A percentile compares a stretch with the other conserved stretches of the same genome.
phyloP scores from a whole-genome alignment of 1,139 yeast genomes.

The Lipomyces yarrowii region DNA sequence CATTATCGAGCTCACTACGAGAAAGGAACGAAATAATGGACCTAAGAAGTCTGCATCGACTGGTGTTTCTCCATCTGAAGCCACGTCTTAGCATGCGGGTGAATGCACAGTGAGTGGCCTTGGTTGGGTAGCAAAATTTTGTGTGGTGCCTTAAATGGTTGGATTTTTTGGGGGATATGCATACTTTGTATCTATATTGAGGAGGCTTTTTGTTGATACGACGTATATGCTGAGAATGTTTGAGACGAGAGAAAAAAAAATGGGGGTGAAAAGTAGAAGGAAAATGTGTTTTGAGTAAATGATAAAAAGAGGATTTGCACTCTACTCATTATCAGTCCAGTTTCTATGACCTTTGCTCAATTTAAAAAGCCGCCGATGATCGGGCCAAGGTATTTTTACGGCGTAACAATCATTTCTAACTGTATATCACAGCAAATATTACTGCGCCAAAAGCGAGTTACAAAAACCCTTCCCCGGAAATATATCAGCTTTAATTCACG shows the following conservation, averaged over 20 bases:
- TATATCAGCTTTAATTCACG: too few species aligned
- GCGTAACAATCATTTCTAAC: too few species aligned
- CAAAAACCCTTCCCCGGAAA: too few species aligned
- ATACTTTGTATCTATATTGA: background rate
- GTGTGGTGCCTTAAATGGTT: background rate
- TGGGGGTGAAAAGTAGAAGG: background rate
- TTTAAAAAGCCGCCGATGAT: too few species aligned
- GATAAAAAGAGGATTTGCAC: background rate
- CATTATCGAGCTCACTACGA: slow-evolving; percentile 17
- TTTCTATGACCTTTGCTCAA: too few species aligned
- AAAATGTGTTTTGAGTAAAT: background rate
- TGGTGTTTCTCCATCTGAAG: background rate
- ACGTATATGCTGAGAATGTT: background rate
- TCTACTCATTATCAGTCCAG: background rate
- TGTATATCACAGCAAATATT: too few species aligned
- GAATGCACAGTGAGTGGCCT: background rate
- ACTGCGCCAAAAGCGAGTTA: too few species aligned
- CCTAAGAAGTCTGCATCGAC: slow-evolving; percentile 1
- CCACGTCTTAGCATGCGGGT: background rate
- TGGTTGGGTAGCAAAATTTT: background rate
- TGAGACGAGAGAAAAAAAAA: background rate
- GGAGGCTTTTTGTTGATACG: background rate
- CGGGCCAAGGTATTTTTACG: too few species aligned
- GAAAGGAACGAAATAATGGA: slow-evolving; percentile 5
- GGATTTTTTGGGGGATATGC: background rate